phyloP scores from a whole-genome alignment of 1,139 yeast genomes.

The Taiozyma sp. region DNA sequence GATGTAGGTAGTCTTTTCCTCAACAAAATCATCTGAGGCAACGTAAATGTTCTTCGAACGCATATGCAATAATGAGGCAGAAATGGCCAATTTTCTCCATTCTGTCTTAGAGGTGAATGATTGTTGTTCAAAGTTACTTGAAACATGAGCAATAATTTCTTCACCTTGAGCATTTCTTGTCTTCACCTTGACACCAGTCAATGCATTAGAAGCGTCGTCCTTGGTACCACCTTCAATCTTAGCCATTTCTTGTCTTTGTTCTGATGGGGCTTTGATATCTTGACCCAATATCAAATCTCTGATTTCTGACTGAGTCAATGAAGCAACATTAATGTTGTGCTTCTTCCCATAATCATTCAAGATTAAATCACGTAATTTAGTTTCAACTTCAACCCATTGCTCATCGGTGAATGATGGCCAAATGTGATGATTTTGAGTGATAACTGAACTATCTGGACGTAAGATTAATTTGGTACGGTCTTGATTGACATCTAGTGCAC shows the following conservation, averaged over 20 bases:
- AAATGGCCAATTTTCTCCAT: constrained; percentile 87
- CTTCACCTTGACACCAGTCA: constrained; percentile 77
- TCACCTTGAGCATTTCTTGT: constrained; percentile 95
- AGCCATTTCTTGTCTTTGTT: constrained; percentile 72
- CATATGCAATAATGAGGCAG: constrained; percentile 65
- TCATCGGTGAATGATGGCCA: constrained; percentile 91
- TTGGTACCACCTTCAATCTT: constrained; percentile 60
- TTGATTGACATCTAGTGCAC: constrained; percentile 74
- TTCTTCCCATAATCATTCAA: constrained; percentile 80
- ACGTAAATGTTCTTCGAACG: constrained; percentile 77
- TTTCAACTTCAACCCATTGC: constrained; percentile 90
- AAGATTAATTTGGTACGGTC: constrained; percentile 74
- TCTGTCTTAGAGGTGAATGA: constrained; percentile 80
- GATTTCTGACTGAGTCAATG: constrained; percentile 89
- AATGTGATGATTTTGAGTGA: constrained; percentile 72
- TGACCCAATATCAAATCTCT: constrained; percentile 94
- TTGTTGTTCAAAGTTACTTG: constrained; percentile 83
- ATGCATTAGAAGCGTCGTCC: constrained; percentile 28
- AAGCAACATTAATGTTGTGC: constrained; percentile 78
- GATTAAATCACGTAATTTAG: constrained; percentile 82
- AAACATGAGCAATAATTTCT: constrained; percentile 89
- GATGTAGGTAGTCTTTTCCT: constrained; percentile 57
- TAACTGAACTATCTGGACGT: constrained; percentile 65
- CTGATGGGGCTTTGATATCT: constrained; percentile 86
- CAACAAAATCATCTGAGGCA: constrained; percentile 52